Conservation (phyloP, 108 stramenopile species). For the Nitzschia inconspicua region DNA sequence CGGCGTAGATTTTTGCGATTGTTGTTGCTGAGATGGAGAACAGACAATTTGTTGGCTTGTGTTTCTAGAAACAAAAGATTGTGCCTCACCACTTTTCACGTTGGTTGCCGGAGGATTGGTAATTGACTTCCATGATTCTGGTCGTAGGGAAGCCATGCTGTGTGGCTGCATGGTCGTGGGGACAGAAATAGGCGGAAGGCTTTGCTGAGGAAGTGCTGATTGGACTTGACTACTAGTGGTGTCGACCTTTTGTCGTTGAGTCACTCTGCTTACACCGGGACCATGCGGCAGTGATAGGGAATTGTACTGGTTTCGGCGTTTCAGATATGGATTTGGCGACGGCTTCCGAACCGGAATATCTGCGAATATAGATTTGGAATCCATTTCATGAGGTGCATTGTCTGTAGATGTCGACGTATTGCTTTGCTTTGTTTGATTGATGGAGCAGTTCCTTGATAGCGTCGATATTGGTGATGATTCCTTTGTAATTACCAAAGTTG, state of each 20-base stretch:
- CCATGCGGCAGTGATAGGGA: too few species aligned
- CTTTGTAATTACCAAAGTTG: too few species aligned
- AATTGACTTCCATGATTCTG: background rate
- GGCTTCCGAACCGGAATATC: too few species aligned
- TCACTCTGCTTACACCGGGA: background rate
- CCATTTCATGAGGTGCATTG: too few species aligned
- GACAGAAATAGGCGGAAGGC: background rate
- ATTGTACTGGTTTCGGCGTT: too few species aligned
- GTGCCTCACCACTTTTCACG: background rate
- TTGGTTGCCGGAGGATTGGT: background rate
- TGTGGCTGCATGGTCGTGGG: background rate
- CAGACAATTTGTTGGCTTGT: conserved; percentile 3
- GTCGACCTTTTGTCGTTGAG: background rate
- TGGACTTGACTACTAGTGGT: background rate
- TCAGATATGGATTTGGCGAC: too few species aligned
- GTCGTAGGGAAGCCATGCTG: conserved; percentile 7
- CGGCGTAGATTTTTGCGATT: too few species aligned
- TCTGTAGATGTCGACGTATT: too few species aligned
- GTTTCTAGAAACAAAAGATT: background rate
- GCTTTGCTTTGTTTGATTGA: too few species aligned
- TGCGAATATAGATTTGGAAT: too few species aligned
- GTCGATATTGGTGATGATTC: too few species aligned
- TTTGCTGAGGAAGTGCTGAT: background rate
- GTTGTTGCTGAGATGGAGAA: background rate
- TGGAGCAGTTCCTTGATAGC: too few species aligned